phyloP scores from a whole-genome alignment of 371 early-diverging fungal species.

The Saksenaea vasiformis region DNA sequence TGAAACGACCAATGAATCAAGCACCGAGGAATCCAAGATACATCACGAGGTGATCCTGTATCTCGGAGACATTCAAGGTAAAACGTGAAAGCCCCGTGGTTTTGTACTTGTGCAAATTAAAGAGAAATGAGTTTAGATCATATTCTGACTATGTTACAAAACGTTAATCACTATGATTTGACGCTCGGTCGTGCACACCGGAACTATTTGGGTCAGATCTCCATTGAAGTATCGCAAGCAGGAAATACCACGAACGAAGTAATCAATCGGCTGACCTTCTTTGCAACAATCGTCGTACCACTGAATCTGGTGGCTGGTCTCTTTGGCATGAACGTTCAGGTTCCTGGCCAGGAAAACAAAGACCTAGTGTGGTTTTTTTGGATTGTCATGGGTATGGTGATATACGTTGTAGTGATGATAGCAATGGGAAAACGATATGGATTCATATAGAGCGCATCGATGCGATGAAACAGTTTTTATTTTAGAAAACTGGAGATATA shows the following conservation, averaged over 20 bases:
- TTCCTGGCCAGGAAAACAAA: constrained; percentile 72
- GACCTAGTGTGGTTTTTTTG: constrained; percentile 78
- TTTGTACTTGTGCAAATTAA: background rate
- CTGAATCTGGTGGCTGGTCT: constrained; percentile 83
- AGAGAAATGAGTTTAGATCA: constrained; percentile 72
- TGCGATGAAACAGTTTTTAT: background rate
- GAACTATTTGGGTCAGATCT: constrained; percentile 96
- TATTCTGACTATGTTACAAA: constrained; percentile 93
- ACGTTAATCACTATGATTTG: constrained; percentile 87
- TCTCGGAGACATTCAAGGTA: constrained; percentile 90
- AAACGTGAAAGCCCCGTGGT: background rate
- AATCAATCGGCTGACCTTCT: constrained; percentile 87
- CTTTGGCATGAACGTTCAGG: constrained; percentile 84
- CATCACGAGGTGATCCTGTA: constrained; percentile 68
- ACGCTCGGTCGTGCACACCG: constrained; percentile 89
- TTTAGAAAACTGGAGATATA: background rate
- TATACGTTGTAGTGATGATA: constrained; percentile 39
- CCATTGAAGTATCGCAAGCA: constrained; percentile 93
- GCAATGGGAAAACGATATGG: constrained; percentile 40
- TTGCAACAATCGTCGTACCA: constrained; percentile 91
- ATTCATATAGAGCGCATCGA: constrained; percentile 1
- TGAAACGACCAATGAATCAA: background rate
- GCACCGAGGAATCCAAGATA: constrained; percentile 29
- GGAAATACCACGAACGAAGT: constrained; percentile 92
- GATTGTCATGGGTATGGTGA: constrained; percentile 64